Evolutionary conservation across 148 eudicot genomes (phyloP).

Genomic region (Rheum nobile): DNA sequence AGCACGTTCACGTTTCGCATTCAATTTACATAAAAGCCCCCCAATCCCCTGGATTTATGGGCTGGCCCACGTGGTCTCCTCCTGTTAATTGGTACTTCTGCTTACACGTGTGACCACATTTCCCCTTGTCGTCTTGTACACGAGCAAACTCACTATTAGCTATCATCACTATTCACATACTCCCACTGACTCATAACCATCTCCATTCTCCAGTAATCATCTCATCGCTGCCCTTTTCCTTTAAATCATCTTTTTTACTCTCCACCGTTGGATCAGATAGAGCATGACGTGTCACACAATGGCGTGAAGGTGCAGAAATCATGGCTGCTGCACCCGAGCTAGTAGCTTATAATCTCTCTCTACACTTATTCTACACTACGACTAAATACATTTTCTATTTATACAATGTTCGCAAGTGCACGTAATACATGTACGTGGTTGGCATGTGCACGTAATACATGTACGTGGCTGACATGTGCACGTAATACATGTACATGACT

Average conservation of each 20-base stretch:
- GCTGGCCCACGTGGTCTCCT: background rate
- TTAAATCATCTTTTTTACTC: background rate
- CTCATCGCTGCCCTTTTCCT: background rate
- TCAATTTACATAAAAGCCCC: background rate
- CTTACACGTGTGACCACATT: conserved; percentile 25
- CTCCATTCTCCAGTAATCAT: background rate
- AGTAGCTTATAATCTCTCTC: background rate
- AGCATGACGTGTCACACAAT: background rate
- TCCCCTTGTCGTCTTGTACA: conserved; percentile 15
- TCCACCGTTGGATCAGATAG: background rate
- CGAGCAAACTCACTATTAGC: background rate
- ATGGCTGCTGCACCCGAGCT: background rate
- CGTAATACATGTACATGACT: too few species aligned
- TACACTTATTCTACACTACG: background rate
- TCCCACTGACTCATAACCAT: background rate
- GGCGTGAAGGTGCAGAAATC: background rate
- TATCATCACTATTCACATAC: background rate
- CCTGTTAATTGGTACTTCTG: background rate
- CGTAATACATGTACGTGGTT: too few species aligned
- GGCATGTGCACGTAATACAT: too few species aligned
- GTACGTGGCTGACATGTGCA: too few species aligned
- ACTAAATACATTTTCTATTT: too few species aligned
- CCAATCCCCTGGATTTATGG: background rate
- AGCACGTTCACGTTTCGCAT: conserved; percentile 1
- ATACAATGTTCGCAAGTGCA: too few species aligned